Evolutionary conservation across 139 green algal genomes (phyloP).

Genomic region (Pleodorina starrii): DNA sequence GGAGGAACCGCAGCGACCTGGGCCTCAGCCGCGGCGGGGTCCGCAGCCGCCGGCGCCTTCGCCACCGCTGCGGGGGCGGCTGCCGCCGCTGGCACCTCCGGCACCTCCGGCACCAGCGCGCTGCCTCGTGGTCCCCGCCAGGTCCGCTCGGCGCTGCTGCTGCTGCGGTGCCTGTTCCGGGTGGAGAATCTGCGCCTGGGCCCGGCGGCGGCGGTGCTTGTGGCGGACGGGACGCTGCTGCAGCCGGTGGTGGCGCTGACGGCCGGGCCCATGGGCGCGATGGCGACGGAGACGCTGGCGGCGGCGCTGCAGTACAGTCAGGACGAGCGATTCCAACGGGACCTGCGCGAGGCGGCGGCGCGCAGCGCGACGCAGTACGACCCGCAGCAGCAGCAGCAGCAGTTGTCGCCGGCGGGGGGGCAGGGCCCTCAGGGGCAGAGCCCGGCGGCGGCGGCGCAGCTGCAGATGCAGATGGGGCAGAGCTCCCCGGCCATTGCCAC

Average conservation of each 20-base stretch:
- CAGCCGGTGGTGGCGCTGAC: slow-evolving; percentile 46
- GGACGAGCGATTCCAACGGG: neutral
- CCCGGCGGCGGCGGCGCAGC: no score
- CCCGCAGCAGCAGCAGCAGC: neutral
- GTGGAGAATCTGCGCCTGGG: slow-evolving; percentile 48
- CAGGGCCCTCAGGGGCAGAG: neutral
- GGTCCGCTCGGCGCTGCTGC: slow-evolving; percentile 51
- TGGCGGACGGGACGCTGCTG: slow-evolving; percentile 42
- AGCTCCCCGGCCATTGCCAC: no score
- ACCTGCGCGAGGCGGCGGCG: neutral
- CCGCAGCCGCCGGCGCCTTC: neutral
- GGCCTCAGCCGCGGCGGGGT: neutral
- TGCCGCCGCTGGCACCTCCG: neutral
- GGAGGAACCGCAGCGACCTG: neutral
- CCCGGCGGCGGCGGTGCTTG: slow-evolving; percentile 12
- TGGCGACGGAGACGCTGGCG: slow-evolving; percentile 27
- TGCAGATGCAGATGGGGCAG: no score
- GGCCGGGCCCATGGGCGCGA: neutral
- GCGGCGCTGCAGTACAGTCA: slow-evolving; percentile 8
- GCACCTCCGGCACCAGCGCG: neutral
- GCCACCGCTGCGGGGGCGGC: neutral
- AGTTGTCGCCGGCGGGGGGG: neutral
- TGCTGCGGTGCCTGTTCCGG: slow-evolving; percentile 52
- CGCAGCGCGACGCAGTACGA: neutral
- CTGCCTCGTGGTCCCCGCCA: slow-evolving; percentile 1